phyloP scores from a whole-genome alignment of 192 early-diverging fungal genomes.

The Linnemannia zychae region DNA sequence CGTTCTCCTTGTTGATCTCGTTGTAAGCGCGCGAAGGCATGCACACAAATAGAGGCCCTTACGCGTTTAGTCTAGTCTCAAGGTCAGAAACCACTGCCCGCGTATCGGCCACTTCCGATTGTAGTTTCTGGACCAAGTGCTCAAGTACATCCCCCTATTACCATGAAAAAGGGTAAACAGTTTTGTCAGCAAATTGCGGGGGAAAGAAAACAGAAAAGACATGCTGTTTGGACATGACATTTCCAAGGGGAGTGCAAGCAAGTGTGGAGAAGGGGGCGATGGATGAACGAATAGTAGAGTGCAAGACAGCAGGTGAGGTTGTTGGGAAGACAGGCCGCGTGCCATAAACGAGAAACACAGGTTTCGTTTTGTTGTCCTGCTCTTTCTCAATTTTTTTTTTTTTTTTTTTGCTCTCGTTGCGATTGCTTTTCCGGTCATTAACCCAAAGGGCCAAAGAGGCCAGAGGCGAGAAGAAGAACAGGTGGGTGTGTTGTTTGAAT shows the following conservation, averaged over 20 bases:
- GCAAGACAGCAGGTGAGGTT: not conserved
- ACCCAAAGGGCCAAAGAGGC: not conserved
- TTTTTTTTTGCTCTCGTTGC: not conserved
- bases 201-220: not conserved
- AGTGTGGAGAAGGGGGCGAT: not conserved
- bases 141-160: slow-evolving; percentile 44
- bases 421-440: not conserved
- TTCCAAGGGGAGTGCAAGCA: not conserved
- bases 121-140: slow-evolving; percentile 40
- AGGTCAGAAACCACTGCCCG: slow-evolving; percentile 47
- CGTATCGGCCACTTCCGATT: slow-evolving; percentile 53
- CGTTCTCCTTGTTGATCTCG: not conserved
- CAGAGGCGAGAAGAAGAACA: not conserved
- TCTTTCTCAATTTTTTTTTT: not conserved
- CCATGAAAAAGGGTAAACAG: not conserved
- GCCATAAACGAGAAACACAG: not conserved
- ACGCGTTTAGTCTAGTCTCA: slow-evolving; percentile 48
- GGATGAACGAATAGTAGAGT: not conserved
- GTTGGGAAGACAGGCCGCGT: not conserved
- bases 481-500: not conserved
- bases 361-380: not conserved
- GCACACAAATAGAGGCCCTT: not conserved
- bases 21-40: not conserved
- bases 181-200: not conserved
- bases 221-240: slow-evolving; percentile 3